phyloP scores from a whole-genome alignment of 2,329 filamentous ascomycete genomes.

The Trichoderma afroharzianum region DNA sequence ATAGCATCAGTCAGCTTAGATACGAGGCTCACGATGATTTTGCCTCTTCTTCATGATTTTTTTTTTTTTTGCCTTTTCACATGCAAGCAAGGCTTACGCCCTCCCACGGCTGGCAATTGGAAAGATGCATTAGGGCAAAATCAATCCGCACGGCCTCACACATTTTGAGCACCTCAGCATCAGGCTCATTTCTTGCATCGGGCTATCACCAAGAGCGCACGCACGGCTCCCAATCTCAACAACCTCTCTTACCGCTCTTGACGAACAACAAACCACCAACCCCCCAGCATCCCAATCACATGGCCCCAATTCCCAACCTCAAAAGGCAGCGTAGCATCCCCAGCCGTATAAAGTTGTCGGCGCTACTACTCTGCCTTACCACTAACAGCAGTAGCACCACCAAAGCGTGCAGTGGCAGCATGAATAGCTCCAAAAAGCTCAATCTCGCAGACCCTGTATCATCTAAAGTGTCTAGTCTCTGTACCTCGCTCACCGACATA shows the following conservation, averaged over 20 bases:
- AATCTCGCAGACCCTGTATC: background rate
- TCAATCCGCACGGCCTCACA: background rate
- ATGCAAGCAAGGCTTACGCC: background rate
- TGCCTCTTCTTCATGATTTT: background rate
- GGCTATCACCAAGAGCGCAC: background rate
- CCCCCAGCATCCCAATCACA: background rate
- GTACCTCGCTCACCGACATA: constrained; percentile 9
- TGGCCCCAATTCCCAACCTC: background rate
- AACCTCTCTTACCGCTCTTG: background rate
- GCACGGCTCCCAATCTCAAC: background rate
- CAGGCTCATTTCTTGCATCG: background rate
- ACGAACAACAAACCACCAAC: background rate
- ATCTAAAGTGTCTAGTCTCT: background rate
- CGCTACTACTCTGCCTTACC: background rate
- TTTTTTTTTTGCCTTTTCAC: background rate
- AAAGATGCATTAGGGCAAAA: background rate
- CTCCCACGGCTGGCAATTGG: background rate
- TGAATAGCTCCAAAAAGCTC: background rate
- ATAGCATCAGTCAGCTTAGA: background rate
- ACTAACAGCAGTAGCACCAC: background rate
- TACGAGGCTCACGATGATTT: background rate
- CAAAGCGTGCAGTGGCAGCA: background rate
- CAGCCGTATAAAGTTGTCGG: background rate
- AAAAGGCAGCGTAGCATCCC: background rate
- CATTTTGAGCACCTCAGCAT: background rate